Evolutionary conservation across 257 asterid genomes (phyloP), one percentile per base, ranked within the genome.

Genomic region (Plantago ovata): DNA sequence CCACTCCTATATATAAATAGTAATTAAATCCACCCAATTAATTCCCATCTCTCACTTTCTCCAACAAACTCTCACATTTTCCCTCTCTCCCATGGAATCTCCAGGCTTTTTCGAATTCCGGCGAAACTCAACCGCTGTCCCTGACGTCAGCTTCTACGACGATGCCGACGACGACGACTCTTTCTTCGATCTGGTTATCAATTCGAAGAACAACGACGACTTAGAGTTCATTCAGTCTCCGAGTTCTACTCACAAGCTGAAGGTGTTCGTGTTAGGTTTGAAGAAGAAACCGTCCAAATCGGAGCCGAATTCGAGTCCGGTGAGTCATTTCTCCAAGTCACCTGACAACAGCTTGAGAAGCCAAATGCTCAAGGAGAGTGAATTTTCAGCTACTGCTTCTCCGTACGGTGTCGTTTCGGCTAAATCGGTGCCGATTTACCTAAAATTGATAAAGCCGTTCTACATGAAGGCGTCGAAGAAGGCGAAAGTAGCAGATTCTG

Each of bases 381-480:
- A 60, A 7, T 60, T 11, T 19, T 79, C 77, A 0, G 46, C 60
- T 13, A 59, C 9, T 8, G 2, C 32, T 2, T 5, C 32, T 16
- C 1, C 80, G 0, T 46, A 14, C 10, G 73, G 53, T 38, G 75
- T 48, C 57, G 56, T 56, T 6, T 53, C 69, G 12, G 79, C 67
- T 71, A 75, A 76, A 28, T 61, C 77, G 51, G 68, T 73, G 22
- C 86, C 84, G 0, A 85, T 68, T 70, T 90, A 86, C 48, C 40
- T 86, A 63, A 90, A 77, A 44, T 64, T 90, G 42, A 84, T 90
- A 13, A 90, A 78, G 63, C 98, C 96, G 28, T 58, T 90, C 38
- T 82, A 84, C 56, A 48, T 40, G 3, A 73, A 65, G 75, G 80
- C 74, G 18, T 75, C 97, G 6, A 87, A 62, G 67, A 86, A 75